phyloP scores from a whole-genome alignment of 139 green algal genomes.

The Tetratostichococcus sp. region DNA sequence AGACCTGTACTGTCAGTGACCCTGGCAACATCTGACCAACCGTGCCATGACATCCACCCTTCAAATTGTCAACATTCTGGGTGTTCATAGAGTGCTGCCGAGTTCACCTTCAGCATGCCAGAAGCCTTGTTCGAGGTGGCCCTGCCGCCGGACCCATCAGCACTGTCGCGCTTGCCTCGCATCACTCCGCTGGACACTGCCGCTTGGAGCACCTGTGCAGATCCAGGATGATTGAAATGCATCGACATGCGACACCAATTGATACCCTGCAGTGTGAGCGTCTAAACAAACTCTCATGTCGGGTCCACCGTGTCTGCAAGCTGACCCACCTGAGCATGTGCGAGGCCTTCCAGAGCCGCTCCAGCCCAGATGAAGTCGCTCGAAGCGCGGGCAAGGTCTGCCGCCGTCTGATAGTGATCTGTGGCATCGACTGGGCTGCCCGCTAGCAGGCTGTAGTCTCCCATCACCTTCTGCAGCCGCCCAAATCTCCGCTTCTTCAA shows the following conservation, averaged over 20 bases:
- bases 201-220: constrained; percentile 35
- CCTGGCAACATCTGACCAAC: too few relatives aligned
- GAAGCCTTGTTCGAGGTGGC: too few relatives aligned
- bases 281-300: too few relatives aligned
- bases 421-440: constrained; percentile 68
- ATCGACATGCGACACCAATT: too few relatives aligned
- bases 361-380: constrained; percentile 44
- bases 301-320: neutral
- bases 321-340: constrained; percentile 35
- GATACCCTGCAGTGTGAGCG: too few relatives aligned
- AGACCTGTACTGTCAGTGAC: too few relatives aligned
- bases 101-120: too few relatives aligned
- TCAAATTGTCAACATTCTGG: too few relatives aligned
- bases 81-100: too few relatives aligned
- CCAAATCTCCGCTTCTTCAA: constrained; percentile 55
- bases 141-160: neutral
- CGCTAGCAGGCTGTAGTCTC: constrained; percentile 74
- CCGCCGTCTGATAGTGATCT: constrained; percentile 60
- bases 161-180: constrained; percentile 1
- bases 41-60: too few relatives aligned
- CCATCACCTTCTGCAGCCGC: constrained; percentile 77
- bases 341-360: constrained; percentile 51
- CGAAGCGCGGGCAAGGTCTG: constrained; percentile 33
- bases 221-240: too few relatives aligned
- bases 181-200: constrained; percentile 39